phyloP scores from a whole-genome alignment of 2,329 filamentous ascomycete species.

The Beauveria rudraprayagi region DNA sequence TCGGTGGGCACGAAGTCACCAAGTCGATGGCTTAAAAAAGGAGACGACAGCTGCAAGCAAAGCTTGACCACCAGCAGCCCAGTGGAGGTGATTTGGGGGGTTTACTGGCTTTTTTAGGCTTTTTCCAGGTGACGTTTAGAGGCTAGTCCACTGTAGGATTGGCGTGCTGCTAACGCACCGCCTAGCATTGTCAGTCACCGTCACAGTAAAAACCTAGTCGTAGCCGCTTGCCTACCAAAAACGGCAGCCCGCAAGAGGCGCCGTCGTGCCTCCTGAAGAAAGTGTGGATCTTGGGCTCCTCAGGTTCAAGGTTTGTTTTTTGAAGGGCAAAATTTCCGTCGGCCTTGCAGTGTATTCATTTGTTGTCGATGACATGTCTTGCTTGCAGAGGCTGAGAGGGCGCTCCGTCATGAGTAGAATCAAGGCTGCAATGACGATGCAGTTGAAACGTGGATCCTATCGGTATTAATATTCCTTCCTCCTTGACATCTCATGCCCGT shows the following conservation, averaged over 20 bases:
- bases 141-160: not conserved
- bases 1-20: not conserved
- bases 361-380: too few species aligned
- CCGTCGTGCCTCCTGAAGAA: too few species aligned
- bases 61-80: not conserved
- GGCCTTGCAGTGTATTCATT: too few species aligned
- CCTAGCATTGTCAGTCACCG: not conserved
- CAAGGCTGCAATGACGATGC: not conserved
- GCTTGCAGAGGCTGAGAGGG: too few species aligned
- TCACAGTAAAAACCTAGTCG: too few species aligned
- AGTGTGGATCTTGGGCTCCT: too few species aligned
- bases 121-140: not conserved
- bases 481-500: not conserved
- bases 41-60: not conserved
- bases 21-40: constrained; percentile 6
- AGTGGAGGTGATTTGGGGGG: not conserved
- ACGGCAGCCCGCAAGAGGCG: too few species aligned
- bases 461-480: not conserved
- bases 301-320: too few species aligned
- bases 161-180: not conserved
- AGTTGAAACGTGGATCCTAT: not conserved
- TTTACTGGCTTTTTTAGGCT: not conserved
- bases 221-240: too few species aligned
- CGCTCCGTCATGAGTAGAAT: not conserved
- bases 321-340: too few species aligned